These are phyloP conservation scores for Musa troglodytarum DNA, from an alignment of 176 grass and related monocot genomes.

Conservation along the genomic window DNA sequence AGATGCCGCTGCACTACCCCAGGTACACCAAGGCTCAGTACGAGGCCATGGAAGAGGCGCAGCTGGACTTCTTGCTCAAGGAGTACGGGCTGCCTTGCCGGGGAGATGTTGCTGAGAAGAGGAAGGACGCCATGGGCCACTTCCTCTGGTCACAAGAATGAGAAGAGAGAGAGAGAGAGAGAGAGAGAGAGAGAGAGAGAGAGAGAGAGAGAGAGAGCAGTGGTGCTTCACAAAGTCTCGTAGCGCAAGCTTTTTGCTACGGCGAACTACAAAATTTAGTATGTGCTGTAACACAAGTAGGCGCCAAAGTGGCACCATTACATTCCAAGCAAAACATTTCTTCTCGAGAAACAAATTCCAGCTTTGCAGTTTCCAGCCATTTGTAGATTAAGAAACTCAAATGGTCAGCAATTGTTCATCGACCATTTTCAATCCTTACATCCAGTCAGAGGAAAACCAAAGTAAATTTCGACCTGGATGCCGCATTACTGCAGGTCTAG, in stretches of 20 bases:
- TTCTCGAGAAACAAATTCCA: not conserved
- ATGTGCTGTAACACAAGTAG: too few relatives aligned
- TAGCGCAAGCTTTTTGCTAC: too few relatives aligned
- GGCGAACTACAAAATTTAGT: too few relatives aligned
- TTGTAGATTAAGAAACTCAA: too few relatives aligned
- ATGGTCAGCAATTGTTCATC: not conserved
- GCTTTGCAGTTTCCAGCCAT: not conserved
- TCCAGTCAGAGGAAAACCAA: not conserved
- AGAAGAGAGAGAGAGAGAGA: too few relatives aligned
- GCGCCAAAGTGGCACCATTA: not conserved
- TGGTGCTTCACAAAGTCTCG: too few relatives aligned
- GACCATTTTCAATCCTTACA: not conserved
- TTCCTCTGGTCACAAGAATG: not conserved
- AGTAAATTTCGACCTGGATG: too few relatives aligned
- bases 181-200: too few relatives aligned
- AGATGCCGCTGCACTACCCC: conserved; percentile 16
- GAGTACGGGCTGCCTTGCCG: not conserved
- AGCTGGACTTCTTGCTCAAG: not conserved
- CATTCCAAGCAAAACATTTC: conserved; percentile 1
- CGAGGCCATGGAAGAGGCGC: conserved; percentile 1
- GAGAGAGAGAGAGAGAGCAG: too few relatives aligned
- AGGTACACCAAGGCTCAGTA: conserved; percentile 8
- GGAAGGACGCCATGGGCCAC: conserved; percentile 3
- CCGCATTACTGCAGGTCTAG: not conserved
- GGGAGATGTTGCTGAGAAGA: not conserved